Conservation (phyloP, 805 yeast genomes). For the Spathaspora sp. region DNA sequence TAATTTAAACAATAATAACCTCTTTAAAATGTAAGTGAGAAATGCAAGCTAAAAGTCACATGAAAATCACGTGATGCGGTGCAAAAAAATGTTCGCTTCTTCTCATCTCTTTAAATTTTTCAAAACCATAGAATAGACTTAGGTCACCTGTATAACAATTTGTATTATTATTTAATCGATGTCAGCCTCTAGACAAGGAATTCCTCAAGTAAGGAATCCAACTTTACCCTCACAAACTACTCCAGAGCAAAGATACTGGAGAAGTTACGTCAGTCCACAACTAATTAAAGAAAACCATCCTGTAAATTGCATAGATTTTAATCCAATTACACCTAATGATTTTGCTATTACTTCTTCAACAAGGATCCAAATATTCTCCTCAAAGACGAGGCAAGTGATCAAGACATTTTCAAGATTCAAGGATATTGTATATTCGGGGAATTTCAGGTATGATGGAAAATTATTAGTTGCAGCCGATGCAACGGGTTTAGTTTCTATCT, state of each 20-base stretch:
- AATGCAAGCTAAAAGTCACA: background rate
- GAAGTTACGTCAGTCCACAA: slow-evolving; percentile 79
- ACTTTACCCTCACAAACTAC: slow-evolving; percentile 81
- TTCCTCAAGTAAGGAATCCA: slow-evolving; percentile 64
- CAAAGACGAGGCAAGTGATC: slow-evolving; percentile 88
- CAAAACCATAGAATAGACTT: background rate
- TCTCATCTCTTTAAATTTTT: background rate
- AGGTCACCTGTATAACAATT: background rate
- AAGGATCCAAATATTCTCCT: slow-evolving; percentile 85
- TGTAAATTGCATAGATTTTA: slow-evolving; percentile 82
- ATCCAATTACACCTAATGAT: slow-evolving; percentile 82
- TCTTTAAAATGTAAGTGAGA: background rate
- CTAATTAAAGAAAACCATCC: slow-evolving; percentile 92
- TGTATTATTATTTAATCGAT: slow-evolving; percentile 29
- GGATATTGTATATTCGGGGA: slow-evolving; percentile 89
- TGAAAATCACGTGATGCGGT: background rate
- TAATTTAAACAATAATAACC: background rate
- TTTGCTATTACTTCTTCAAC: slow-evolving; percentile 92
- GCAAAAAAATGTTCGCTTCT: background rate
- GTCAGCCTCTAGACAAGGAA: slow-evolving; percentile 71
- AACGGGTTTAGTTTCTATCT: slow-evolving; percentile 86
- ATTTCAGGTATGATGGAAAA: slow-evolving; percentile 88
- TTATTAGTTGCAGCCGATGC: slow-evolving; percentile 93
- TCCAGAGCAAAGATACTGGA: slow-evolving; percentile 93
- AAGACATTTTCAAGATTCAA: slow-evolving; percentile 85